A percentile compares a stretch with the other conserved stretches of the same genome.
Conservation (phyloP, 2,329 filamentous ascomycete genomes). For the Chrysoporthe deuterocubensis region DNA sequence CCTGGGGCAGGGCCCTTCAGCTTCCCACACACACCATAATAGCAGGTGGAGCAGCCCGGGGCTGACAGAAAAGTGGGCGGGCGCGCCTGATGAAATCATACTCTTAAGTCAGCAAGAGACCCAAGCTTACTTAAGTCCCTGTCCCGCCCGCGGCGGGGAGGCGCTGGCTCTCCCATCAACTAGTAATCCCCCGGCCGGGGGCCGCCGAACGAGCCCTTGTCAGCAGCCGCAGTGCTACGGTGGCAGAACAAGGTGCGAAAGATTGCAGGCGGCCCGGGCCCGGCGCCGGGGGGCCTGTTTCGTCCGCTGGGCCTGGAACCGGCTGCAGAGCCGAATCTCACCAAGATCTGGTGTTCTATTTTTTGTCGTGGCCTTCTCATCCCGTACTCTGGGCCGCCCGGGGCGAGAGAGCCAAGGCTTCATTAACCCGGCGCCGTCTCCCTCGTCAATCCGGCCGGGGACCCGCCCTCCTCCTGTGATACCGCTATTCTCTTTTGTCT, state of each 20-base stretch:
- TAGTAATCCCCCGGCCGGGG: too few relatives aligned
- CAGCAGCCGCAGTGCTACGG: too few relatives aligned
- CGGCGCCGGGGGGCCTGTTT: conserved; percentile 19
- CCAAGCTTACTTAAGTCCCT: too few relatives aligned
- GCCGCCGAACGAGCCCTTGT: too few relatives aligned
- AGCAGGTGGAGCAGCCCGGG: neutral
- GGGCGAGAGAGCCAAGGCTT: neutral
- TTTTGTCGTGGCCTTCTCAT: neutral
- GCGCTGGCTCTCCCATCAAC: too few relatives aligned
- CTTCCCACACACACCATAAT: neutral
- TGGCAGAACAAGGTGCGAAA: neutral
- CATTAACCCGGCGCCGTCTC: neutral
- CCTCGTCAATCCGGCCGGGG: neutral
- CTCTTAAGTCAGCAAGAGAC: too few relatives aligned
- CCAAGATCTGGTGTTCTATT: conserved; percentile 4
- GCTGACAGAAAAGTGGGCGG: neutral
- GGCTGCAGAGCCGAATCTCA: neutral
- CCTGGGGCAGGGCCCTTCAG: neutral
- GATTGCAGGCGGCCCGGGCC: neutral
- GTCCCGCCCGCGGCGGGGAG: too few relatives aligned
- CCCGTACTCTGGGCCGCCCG: neutral
- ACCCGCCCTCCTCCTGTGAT: neutral
- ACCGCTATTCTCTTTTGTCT: neutral
- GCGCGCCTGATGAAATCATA: too few relatives aligned
- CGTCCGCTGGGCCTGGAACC: conserved; percentile 17